A percentile compares a stretch with the other conserved stretches of the same genome.
These are phyloP conservation scores for Malassezia slooffiae DNA, from an alignment of 1,284 basidiomycete species.

Conservation along the genomic window DNA sequence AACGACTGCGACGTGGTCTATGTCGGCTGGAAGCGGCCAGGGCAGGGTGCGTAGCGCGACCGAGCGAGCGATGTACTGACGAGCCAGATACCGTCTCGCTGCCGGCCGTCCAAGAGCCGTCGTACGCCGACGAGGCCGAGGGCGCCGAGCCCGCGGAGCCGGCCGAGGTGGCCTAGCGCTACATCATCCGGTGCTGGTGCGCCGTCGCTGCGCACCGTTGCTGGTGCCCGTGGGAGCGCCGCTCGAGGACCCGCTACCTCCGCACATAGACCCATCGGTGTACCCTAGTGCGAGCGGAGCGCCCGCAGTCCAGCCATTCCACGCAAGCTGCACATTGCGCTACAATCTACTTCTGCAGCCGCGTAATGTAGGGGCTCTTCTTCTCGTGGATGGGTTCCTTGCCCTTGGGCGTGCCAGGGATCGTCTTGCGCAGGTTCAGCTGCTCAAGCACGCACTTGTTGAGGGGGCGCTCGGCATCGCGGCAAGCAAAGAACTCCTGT, in stretches of 20 bases:
- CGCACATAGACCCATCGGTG: no score
- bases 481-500: slow-evolving; percentile 81
- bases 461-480: slow-evolving; percentile 74
- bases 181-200: no score
- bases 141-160: slow-evolving; percentile 2
- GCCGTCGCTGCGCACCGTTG: not conserved
- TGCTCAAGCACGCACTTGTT: slow-evolving; percentile 97
- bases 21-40: slow-evolving; percentile 5
- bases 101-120: slow-evolving; percentile 11
- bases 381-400: slow-evolving; percentile 81
- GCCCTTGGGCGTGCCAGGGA: slow-evolving; percentile 78
- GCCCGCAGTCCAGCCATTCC: not conserved
- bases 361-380: slow-evolving; percentile 58
- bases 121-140: slow-evolving; percentile 4
- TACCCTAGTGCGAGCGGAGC: not conserved
- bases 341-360: slow-evolving; percentile 18
- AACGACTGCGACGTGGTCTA: slow-evolving; percentile 6
- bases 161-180: no score
- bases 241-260: no score
- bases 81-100: no score
- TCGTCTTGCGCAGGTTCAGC: slow-evolving; percentile 78
- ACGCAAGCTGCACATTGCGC: slow-evolving; percentile 7
- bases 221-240: no score
- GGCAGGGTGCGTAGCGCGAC: slow-evolving; percentile 5
- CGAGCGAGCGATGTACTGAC: no score